Evolutionary conservation across 345 rosid genomes (phyloP).

Genomic region (Isatis tinctoria): DNA sequence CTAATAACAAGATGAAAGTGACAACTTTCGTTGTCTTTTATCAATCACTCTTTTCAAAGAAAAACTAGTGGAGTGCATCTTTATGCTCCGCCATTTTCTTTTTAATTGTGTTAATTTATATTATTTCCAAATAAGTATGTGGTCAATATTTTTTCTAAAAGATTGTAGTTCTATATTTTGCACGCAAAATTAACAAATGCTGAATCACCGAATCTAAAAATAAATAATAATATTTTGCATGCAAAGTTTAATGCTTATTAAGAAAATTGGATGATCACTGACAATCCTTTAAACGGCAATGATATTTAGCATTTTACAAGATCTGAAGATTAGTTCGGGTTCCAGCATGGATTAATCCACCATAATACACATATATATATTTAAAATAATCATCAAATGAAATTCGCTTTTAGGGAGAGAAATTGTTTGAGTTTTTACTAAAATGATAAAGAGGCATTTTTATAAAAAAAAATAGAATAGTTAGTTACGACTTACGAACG

Average conservation of each 20-base stretch:
- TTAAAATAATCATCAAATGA: background rate
- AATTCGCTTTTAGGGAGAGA: background rate
- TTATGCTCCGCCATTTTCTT: background rate
- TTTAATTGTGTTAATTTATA: background rate
- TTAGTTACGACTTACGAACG: background rate
- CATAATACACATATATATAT: background rate
- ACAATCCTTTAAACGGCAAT: background rate
- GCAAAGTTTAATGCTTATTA: background rate
- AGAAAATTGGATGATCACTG: background rate
- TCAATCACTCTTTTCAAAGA: background rate
- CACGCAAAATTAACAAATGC: background rate
- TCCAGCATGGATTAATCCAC: background rate
- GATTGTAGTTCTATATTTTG: background rate
- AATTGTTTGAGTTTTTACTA: background rate
- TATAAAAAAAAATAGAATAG: background rate
- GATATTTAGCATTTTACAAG: background rate
- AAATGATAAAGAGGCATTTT: background rate
- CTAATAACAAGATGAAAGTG: background rate
- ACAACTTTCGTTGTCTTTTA: background rate
- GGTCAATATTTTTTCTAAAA: background rate
- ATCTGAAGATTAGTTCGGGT: background rate
- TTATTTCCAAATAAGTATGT: background rate
- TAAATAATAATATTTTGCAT: background rate
- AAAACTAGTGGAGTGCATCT: slow-evolving; percentile 13
- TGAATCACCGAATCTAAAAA: too few relatives aligned